Conservation (phyloP, 1,139 yeast genomes). For the Magnusiomyces sp. region DNA sequence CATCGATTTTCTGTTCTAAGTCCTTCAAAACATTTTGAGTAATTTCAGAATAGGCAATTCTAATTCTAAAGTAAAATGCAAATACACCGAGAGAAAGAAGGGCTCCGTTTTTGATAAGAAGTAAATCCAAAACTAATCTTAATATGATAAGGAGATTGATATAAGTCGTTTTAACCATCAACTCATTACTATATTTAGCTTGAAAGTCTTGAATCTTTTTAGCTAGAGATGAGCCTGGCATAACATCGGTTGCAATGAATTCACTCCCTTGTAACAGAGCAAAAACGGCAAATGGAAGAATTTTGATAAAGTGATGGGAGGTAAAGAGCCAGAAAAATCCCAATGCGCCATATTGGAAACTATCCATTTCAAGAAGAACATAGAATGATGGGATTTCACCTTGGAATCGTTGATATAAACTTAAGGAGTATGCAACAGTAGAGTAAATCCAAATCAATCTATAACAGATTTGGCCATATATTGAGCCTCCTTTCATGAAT, state of each 20-base stretch:
- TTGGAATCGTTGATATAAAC: conserved; percentile 45
- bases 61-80: conserved; percentile 57
- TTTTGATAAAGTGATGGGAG: conserved; percentile 43
- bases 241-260: conserved; percentile 48
- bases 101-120: conserved; percentile 58
- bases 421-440: conserved; percentile 61
- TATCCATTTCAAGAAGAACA: conserved; percentile 47
- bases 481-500: conserved; percentile 15
- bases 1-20: conserved; percentile 58
- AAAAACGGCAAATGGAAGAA: conserved; percentile 56
- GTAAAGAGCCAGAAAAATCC: conserved; percentile 51
- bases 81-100: conserved; percentile 51
- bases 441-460: conserved; percentile 56
- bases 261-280: conserved; percentile 64
- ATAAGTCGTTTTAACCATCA: conserved; percentile 58
- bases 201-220: conserved; percentile 39
- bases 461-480: conserved; percentile 37
- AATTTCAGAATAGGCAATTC: conserved; percentile 64
- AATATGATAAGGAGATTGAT: conserved; percentile 52
- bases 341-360: conserved; percentile 49
- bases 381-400: conserved; percentile 30
- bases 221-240: conserved; percentile 48
- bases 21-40: conserved; percentile 58
- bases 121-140: conserved; percentile 42
- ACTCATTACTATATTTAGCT: conserved; percentile 47